Base-by-base conservation (phyloP, 495 filamentous ascomycete genomes). In the Sphaerosporella brunnea region DNA sequence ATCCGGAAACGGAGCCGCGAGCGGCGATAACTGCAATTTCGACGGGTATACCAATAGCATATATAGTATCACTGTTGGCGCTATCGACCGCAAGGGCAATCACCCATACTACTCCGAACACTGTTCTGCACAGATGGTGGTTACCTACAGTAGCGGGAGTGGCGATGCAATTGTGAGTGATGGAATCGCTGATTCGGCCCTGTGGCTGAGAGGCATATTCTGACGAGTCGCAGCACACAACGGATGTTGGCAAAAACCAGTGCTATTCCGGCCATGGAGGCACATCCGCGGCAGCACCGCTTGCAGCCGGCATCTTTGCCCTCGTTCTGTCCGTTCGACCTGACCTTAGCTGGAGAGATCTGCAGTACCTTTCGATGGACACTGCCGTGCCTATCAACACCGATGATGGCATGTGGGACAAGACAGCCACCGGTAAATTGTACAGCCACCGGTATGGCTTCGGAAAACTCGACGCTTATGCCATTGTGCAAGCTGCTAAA, bases 11-110 rank as follows among this genome's bases (percentile, higher is more conserved):
- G 90, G 90, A 28, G 92, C 86, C 20, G 63, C 65, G n/a, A 71
- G 59, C 39, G 87, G 80, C 34, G 90, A 97, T 60, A 95, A 97
- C 65, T 97, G 90, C 73, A 97, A 97, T 61, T 97, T 96, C 58
- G 90, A 97, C 60, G 90, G 90, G 9, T 97, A 97, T 63, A 96
- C 92, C 53, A 97, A 97, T 66, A 93, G 85, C 59, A 97, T 97
- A 48, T 97, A 96, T 70, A 93, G 84, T 59, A 85, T 97, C 55
- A 93, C 87, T 1, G 86, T 96, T 24, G 90, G 92, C 16, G 90
- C 88, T 24, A 79, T 97, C 57, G 88, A 94, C 60, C 68, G 83
- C 38, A 76, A 82, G 55, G 86, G 86, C 11, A 63, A 69, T 3
- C 88, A 96, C 61, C 85, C 87, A 1, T 82, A 80, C 53, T 97